These are phyloP conservation scores for Cyclotella distinguenda DNA, from an alignment of 108 stramenopile species.

Conservation along the genomic window DNA sequence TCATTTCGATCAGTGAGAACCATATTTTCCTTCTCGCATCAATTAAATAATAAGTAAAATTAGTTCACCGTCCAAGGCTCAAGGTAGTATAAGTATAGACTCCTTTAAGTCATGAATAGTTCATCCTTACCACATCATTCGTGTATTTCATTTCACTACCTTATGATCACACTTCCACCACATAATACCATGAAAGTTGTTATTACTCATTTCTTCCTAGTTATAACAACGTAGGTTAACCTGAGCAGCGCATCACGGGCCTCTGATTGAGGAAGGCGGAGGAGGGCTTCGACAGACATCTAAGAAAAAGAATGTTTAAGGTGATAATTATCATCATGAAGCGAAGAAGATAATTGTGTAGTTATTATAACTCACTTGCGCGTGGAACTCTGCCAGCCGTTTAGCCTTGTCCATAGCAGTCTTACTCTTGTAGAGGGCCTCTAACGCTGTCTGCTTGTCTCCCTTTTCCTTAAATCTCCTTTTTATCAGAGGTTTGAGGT, in stretches of 20 bases:
- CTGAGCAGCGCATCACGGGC: conserved; percentile 86
- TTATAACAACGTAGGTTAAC: conserved; percentile 88
- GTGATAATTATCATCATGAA: not conserved
- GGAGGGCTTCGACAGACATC: conserved; percentile 83
- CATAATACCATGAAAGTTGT: not conserved
- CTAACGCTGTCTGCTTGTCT: conserved; percentile 86
- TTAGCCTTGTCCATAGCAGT: conserved; percentile 89
- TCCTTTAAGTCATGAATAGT: too few relatives aligned
- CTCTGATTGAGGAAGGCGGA: conserved; percentile 86
- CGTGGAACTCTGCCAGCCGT: conserved; percentile 87
- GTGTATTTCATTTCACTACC: not conserved
- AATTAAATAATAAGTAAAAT: too few relatives aligned
- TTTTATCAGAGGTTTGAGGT: conserved; percentile 84
- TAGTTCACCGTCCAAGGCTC: too few relatives aligned
- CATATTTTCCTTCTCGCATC: too few relatives aligned
- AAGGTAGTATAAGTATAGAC: too few relatives aligned
- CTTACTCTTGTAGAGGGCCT: conserved; percentile 75
- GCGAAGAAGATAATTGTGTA: too few relatives aligned
- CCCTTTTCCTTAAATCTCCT: conserved; percentile 93
- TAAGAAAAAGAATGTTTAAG: conserved; percentile 22
- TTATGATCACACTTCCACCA: not conserved
- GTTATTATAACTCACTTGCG: conserved; percentile 74
- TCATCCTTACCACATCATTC: not conserved
- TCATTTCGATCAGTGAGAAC: too few relatives aligned
- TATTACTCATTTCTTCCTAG: conserved; percentile 94